Percentiles rank a stretch among this genome's conserved stretches.
phyloP scores from a whole-genome alignment of 2,329 filamentous ascomycete genomes.

The Harringtonia lauricola region DNA sequence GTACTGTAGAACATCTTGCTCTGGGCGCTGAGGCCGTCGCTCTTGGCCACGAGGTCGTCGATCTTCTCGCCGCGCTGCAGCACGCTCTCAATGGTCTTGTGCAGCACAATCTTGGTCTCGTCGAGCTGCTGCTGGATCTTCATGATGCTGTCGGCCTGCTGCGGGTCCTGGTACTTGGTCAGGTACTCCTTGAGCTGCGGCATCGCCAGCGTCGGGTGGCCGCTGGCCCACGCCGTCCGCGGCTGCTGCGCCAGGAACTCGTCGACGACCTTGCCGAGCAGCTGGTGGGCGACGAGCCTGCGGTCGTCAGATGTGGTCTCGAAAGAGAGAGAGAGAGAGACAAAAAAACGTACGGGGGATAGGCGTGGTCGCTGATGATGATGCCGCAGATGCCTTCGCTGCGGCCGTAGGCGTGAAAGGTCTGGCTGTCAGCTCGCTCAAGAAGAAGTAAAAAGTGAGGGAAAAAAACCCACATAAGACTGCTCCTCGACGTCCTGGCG shows the following conservation, averaged over 20 bases:
- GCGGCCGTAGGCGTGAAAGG: conserved; percentile 62
- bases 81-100: conserved; percentile 88
- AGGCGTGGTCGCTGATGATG: conserved; percentile 67
- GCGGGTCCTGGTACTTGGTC: conserved; percentile 69
- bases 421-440: conserved; percentile 4
- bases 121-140: conserved; percentile 96
- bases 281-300: conserved; percentile 66
- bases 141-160: conserved; percentile 80
- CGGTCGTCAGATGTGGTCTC: too few relatives aligned
- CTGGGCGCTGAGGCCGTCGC: conserved; percentile 76
- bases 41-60: conserved; percentile 87
- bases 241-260: conserved; percentile 68
- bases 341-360: conserved; percentile 33
- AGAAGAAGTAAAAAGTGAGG: neutral
- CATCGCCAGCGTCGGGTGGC: conserved; percentile 24
- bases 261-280: conserved; percentile 78
- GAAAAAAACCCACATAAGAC: conserved; percentile 19
- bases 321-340: too few relatives aligned
- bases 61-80: conserved; percentile 94
- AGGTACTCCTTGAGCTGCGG: conserved; percentile 71
- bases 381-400: conserved; percentile 66
- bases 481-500: conserved; percentile 79
- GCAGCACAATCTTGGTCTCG: conserved; percentile 92
- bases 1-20: conserved; percentile 94
- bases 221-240: conserved; percentile 51